Conservation (phyloP, 192 early-diverging fungal species). For the Borealophlyctis nickersoniae region DNA sequence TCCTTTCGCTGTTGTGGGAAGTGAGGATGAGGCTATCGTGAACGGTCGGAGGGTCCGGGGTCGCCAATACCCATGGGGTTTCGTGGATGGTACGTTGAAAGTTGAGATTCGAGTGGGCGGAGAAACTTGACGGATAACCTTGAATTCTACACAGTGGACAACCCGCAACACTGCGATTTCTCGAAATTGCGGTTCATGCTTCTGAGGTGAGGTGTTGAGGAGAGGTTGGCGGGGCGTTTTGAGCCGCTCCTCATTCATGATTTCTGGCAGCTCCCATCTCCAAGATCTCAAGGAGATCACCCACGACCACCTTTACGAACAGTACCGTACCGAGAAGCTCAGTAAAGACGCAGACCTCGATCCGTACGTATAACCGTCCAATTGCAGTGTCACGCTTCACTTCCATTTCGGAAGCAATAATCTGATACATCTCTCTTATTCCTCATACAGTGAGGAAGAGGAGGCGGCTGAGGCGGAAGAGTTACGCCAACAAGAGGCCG, state of each 20-base stretch:
- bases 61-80: conserved; percentile 66
- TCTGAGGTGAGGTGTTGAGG: conserved; percentile 22
- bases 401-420: not conserved
- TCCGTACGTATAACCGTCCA: not conserved
- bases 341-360: conserved; percentile 32
- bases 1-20: conserved; percentile 60
- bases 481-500: not conserved
- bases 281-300: conserved; percentile 67
- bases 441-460: not conserved
- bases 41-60: conserved; percentile 55
- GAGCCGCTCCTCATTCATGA: not conserved
- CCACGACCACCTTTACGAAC: conserved; percentile 58
- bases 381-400: not conserved
- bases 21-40: conserved; percentile 56
- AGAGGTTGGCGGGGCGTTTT: no score
- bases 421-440: not conserved
- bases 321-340: conserved; percentile 60
- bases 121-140: not conserved
- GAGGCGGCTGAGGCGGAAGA: not conserved
- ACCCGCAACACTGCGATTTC: conserved; percentile 62
- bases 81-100: conserved; percentile 23
- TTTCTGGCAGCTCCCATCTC: conserved; percentile 73
- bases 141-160: conserved; percentile 48
- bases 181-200: conserved; percentile 61
- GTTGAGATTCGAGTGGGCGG: not conserved